Conservation (phyloP, 176 grass and related monocot genomes). For the Ensete ventricosum region DNA sequence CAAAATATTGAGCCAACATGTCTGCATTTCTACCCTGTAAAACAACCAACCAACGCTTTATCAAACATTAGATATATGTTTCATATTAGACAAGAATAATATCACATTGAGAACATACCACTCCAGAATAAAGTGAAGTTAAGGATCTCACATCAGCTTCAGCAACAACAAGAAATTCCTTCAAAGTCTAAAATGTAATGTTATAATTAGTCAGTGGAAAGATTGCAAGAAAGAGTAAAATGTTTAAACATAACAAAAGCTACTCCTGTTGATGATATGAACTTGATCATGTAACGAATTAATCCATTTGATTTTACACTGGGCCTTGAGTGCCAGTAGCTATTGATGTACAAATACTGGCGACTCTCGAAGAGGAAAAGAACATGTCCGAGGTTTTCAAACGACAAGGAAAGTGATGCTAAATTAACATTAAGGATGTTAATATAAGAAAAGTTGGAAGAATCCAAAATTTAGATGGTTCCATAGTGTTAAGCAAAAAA, state of each 20-base stretch:
- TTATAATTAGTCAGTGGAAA: background rate
- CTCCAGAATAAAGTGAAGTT: constrained; percentile 61
- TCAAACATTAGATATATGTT: constrained; percentile 17
- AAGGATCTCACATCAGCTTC: constrained; percentile 87
- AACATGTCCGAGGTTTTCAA: too few species aligned
- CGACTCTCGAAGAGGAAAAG: too few species aligned
- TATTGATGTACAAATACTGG: too few species aligned
- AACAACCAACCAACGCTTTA: constrained; percentile 16
- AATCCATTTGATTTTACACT: too few species aligned
- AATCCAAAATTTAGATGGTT: too few species aligned
- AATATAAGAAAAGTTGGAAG: too few species aligned
- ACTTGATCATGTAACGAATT: background rate
- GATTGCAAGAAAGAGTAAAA: background rate
- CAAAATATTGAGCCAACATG: constrained; percentile 78
- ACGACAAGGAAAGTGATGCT: too few species aligned
- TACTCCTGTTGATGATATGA: background rate
- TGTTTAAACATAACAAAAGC: background rate
- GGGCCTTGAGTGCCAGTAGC: too few species aligned
- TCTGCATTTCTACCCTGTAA: constrained; percentile 79
- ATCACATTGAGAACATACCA: constrained; percentile 40
- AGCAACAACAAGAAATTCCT: constrained; percentile 67
- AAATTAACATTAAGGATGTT: too few species aligned
- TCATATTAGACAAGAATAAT: constrained; percentile 6
- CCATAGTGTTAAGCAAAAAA: too few species aligned
- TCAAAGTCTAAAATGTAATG: constrained; percentile 57